Evolutionary conservation across 2,329 filamentous ascomycete species (phyloP).

Genomic region (Calonectria honghensis): DNA sequence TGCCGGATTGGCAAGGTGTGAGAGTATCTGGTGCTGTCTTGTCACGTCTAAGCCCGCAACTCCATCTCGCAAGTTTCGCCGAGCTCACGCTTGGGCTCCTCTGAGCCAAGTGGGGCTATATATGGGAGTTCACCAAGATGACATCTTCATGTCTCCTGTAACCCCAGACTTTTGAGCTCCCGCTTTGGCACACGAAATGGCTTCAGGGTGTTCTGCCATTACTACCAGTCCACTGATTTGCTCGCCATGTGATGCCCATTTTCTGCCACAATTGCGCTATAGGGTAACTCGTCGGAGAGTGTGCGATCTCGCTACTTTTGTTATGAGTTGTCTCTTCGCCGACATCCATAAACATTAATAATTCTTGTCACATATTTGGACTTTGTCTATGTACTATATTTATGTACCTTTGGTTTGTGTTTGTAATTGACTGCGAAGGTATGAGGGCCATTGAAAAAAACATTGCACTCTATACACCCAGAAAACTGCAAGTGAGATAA

Average conservation of each 20-base stretch:
- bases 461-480: too few relatives aligned
- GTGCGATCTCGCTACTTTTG: not conserved
- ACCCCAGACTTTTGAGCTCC: not conserved
- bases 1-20: not conserved
- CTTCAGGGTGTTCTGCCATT: not conserved
- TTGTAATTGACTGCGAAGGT: not conserved
- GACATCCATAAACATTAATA: not conserved
- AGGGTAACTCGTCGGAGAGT: not conserved
- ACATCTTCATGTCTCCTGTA: constrained; percentile 11
- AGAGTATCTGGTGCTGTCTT: not conserved
- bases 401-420: not conserved
- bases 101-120: constrained; percentile 32
- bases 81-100: constrained; percentile 31
- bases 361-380: not conserved
- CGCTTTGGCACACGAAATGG: not conserved
- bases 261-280: not conserved
- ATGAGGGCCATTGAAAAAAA: too few relatives aligned
- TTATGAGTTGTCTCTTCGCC: not conserved
- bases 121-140: constrained; percentile 26
- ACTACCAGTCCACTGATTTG: not conserved
- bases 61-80: constrained; percentile 37
- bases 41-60: constrained; percentile 8
- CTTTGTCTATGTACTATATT: not conserved
- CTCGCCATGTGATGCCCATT: not conserved
- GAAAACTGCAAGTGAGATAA: too few relatives aligned